phyloP scores from a whole-genome alignment of 2,329 filamentous ascomycete genomes.

The Penicillium sp. region DNA sequence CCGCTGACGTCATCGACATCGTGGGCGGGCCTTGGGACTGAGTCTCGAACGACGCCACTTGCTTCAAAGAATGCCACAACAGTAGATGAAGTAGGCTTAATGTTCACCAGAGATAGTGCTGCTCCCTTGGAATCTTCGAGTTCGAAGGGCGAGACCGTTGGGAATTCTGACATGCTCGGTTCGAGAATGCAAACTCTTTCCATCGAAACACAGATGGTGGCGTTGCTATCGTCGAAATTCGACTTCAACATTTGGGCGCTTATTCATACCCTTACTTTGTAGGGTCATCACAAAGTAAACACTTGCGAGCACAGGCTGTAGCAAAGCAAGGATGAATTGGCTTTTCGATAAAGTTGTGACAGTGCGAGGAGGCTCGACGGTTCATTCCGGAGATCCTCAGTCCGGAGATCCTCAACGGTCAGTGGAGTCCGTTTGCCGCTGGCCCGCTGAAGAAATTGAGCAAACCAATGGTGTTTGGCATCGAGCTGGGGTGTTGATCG shows the following conservation, averaged over 20 bases:
- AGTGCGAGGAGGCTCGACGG: neutral
- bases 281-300: neutral
- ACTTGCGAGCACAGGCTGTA: neutral
- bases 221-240: neutral
- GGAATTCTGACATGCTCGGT: no score
- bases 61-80: neutral
- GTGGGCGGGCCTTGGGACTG: neutral
- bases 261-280: neutral
- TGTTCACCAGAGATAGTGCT: neutral
- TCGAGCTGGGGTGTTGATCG: neutral
- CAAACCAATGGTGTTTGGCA: neutral
- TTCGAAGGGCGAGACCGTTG: neutral
- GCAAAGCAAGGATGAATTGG: neutral
- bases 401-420: neutral
- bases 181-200: neutral
- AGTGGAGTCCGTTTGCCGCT: neutral
- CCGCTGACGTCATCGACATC: constrained; percentile 1
- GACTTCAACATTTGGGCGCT: neutral
- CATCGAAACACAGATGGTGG: neutral
- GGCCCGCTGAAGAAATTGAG: neutral
- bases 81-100: neutral
- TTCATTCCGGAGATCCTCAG: neutral
- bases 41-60: neutral
- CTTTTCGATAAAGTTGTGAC: neutral
- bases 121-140: neutral